phyloP scores from a whole-genome alignment of 352 stramenopile genomes.

The Phytophthora hibernalis region DNA sequence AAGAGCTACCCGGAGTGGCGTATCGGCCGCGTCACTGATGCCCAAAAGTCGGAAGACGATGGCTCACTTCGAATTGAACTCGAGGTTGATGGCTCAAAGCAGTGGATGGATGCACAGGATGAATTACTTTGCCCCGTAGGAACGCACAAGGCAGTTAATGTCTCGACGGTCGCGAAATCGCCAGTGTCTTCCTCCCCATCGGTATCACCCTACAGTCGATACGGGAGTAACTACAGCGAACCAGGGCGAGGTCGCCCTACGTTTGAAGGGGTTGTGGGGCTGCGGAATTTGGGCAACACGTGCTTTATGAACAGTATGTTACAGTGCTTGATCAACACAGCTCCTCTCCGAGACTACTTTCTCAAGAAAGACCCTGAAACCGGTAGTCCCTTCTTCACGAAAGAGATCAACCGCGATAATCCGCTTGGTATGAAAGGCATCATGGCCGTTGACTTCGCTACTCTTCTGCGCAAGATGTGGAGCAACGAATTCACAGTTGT shows the following conservation, averaged over 20 bases:
- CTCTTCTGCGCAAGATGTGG: slow-evolving; percentile 95
- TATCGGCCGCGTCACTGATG: slow-evolving; percentile 50
- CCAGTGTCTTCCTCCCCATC: slow-evolving; percentile 22
- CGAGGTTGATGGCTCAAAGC: slow-evolving; percentile 49
- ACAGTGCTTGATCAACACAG: slow-evolving; percentile 95
- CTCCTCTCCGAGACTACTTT: slow-evolving; percentile 95
- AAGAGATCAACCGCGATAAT: slow-evolving; percentile 96
- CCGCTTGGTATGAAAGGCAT: slow-evolving; percentile 93
- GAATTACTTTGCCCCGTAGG: slow-evolving; percentile 66
- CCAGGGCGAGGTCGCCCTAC: slow-evolving; percentile 59
- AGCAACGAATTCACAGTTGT: slow-evolving; percentile 88
- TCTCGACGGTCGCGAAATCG: slow-evolving; percentile 15
- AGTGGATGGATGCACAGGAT: slow-evolving; percentile 67
- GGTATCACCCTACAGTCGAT: slow-evolving; percentile 41
- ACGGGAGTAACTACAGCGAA: slow-evolving; percentile 53
- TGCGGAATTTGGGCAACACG: slow-evolving; percentile 83
- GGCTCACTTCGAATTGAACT: slow-evolving; percentile 51
- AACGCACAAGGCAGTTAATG: slow-evolving; percentile 70
- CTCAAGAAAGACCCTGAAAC: slow-evolving; percentile 72
- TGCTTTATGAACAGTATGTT: slow-evolving; percentile 90
- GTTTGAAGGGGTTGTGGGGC: slow-evolving; percentile 72
- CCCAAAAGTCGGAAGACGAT: slow-evolving; percentile 29
- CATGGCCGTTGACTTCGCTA: slow-evolving; percentile 96
- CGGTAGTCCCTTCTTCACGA: slow-evolving; percentile 45
- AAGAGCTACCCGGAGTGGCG: slow-evolving; percentile 73